These are phyloP conservation scores for Colletotrichum tropicale DNA, from an alignment of 2,329 filamentous ascomycete genomes.

Conservation along the genomic window DNA sequence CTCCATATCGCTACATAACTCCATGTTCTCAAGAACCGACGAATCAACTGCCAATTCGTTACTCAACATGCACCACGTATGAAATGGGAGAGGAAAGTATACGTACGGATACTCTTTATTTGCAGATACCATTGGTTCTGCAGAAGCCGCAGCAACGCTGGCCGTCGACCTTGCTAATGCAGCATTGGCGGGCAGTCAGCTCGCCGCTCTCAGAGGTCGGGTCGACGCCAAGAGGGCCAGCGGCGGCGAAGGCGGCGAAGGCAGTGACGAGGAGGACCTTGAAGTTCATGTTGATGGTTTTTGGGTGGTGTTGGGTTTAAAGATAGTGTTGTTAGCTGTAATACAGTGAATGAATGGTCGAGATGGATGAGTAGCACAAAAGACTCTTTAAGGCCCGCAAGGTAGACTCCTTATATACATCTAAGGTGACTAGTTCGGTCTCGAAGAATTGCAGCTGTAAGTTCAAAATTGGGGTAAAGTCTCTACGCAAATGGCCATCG, in stretches of 20 bases:
- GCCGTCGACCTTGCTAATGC: neutral
- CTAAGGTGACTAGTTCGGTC: neutral
- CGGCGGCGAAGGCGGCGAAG: neutral
- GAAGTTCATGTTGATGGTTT: neutral
- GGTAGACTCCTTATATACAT: neutral
- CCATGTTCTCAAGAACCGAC: neutral
- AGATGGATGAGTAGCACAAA: neutral
- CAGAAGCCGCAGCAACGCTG: neutral
- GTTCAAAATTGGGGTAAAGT: neutral
- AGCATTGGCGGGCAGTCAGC: neutral
- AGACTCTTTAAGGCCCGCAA: rapidly evolving
- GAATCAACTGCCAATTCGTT: neutral
- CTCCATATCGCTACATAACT: neutral
- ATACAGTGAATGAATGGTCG: neutral
- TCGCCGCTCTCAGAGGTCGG: neutral
- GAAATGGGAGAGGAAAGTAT: rapidly evolving
- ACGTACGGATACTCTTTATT: neutral
- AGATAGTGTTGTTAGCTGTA: neutral
- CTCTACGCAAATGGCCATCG: neutral
- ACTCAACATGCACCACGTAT: neutral
- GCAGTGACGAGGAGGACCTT: neutral
- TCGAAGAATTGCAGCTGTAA: neutral
- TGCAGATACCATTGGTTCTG: neutral
- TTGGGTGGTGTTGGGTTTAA: neutral
- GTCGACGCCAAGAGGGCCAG: neutral